phyloP scores from a whole-genome alignment of 768 basidiomycete genomes.

The Xerocomellus chrysenteron region DNA sequence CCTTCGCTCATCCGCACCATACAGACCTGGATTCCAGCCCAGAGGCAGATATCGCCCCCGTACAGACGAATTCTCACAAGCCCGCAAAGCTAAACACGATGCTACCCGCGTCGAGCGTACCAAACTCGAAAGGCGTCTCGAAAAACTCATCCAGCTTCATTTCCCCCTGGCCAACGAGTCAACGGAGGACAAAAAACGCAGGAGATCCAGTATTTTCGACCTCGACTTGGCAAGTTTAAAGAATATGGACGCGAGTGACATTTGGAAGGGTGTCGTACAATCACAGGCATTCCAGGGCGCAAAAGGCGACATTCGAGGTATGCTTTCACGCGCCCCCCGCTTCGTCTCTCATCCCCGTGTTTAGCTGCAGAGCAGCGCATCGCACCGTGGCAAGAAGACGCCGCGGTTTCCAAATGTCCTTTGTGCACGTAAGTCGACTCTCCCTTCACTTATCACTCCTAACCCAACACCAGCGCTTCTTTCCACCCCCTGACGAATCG shows the following conservation, averaged over 20 bases:
- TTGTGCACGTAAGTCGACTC: constrained; percentile 66
- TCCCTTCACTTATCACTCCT: not conserved
- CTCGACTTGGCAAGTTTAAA: constrained; percentile 57
- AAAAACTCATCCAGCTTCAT: constrained; percentile 80
- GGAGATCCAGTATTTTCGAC: constrained; percentile 74
- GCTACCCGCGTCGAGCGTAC: constrained; percentile 72
- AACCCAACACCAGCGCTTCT: constrained; percentile 45
- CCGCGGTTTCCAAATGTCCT: constrained; percentile 73
- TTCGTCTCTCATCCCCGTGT: constrained; percentile 1
- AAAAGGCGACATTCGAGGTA: constrained; percentile 72
- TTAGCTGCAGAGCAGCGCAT: constrained; percentile 85
- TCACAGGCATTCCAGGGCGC: constrained; percentile 41
- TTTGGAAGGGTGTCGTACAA: constrained; percentile 66
- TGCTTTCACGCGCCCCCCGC: constrained; percentile 8
- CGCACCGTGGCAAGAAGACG: constrained; percentile 93
- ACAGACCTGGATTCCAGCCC: constrained; percentile 92
- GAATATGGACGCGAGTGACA: constrained; percentile 61
- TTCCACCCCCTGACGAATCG: constrained; percentile 91
- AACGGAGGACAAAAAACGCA: constrained; percentile 16
- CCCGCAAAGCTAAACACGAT: constrained; percentile 39
- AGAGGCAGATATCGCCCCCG: constrained; percentile 75
- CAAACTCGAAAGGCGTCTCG: constrained; percentile 80
- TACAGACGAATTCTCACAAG: constrained; percentile 74
- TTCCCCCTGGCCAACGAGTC: constrained; percentile 43
- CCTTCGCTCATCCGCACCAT: constrained; percentile 51